Evolutionary conservation across 2,329 filamentous ascomycete species (phyloP), one percentile per base, ranked within the genome.

Genomic region (Colletotrichum sp.): DNA sequence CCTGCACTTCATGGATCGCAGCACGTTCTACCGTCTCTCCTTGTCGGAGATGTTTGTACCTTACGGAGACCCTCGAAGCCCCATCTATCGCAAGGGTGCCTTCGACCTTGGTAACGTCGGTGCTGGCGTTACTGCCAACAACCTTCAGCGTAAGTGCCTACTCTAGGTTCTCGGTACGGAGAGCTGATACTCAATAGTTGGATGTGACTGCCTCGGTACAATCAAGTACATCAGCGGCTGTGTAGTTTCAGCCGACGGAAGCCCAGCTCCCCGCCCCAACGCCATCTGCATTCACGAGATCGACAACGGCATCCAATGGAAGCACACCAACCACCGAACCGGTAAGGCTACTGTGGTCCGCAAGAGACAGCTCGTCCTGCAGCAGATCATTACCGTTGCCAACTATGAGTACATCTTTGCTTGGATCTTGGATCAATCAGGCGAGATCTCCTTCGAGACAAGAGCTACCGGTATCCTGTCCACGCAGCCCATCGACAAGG

Each of bases 271-370:
- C 89, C 86, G 82, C 85, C 90, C 18, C 92, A 95, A 95, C 78
- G 93, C 93, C 8, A 93, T 95, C 77, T 95, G 93, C 80, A 93
- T 95, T 70, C 93, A 95, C 82, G 93, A 95, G 82, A 93, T 95
- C 83, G 93, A 95, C 78, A 90, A 91, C 3, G 93, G 93, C 5
- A 94, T 95, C 67, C 85, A 95, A 5, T 95, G 94, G 89, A 95
- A 95, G 83, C 92, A 94, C 83, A 94, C 92, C n/a, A 93, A 95
- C 82, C 95, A 95, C 88, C 91, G 93, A 57, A 93, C 90, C 0
- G 86, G 87, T 43, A 86, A 88, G 30, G 89, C 90, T 1, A 88
- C 89, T 4, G 89, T 92, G 2, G 88, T 87, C 2, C 86, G 92
- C 7, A 85, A 86, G 77, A 87, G 92, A 5, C 87, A 91, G 77